A percentile compares a stretch with the other conserved stretches of the same genome.
Conservation (phyloP, 371 early-diverging fungal genomes). For the Mortierella sp. region DNA sequence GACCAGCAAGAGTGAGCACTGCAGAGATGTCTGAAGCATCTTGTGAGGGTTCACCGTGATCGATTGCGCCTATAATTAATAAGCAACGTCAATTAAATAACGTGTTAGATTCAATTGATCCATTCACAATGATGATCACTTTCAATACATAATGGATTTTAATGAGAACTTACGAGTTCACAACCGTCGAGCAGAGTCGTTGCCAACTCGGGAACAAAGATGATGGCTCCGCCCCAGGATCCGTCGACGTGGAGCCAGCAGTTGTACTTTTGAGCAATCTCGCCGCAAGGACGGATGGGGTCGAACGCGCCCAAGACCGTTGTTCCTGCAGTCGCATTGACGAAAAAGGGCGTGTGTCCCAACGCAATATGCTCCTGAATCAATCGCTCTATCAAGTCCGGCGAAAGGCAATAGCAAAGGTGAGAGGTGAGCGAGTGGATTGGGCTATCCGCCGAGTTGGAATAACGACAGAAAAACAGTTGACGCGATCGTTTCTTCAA, state of each 20-base stretch:
- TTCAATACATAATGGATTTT: no score
- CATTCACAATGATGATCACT: no score
- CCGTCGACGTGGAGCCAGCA: slow-evolving; percentile 92
- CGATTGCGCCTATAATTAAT: slow-evolving; percentile 69
- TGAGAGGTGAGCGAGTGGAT: not conserved
- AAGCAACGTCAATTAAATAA: slow-evolving; percentile 2
- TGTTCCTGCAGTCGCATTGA: slow-evolving; percentile 90
- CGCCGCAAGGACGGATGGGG: slow-evolving; percentile 72
- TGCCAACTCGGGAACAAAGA: slow-evolving; percentile 65
- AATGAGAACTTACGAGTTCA: slow-evolving; percentile 57
- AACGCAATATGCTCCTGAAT: slow-evolving; percentile 60
- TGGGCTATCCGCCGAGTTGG: not conserved
- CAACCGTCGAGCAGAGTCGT: slow-evolving; percentile 66
- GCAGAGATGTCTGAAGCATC: slow-evolving; percentile 85
- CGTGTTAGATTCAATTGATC: no score
- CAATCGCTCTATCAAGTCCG: slow-evolving; percentile 58
- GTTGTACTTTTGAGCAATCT: slow-evolving; percentile 70
- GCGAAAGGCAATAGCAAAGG: not conserved
- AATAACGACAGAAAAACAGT: not conserved
- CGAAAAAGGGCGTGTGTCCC: slow-evolving; percentile 80
- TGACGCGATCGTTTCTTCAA: not conserved
- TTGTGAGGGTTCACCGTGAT: slow-evolving; percentile 91
- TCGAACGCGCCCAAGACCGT: slow-evolving; percentile 92
- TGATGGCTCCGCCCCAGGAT: slow-evolving; percentile 86
- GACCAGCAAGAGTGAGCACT: slow-evolving; percentile 86